Evolutionary conservation across 495 filamentous ascomycete species (phyloP), one percentile per base, ranked within the genome.

Genomic region (Aspergillus bridgeri): DNA sequence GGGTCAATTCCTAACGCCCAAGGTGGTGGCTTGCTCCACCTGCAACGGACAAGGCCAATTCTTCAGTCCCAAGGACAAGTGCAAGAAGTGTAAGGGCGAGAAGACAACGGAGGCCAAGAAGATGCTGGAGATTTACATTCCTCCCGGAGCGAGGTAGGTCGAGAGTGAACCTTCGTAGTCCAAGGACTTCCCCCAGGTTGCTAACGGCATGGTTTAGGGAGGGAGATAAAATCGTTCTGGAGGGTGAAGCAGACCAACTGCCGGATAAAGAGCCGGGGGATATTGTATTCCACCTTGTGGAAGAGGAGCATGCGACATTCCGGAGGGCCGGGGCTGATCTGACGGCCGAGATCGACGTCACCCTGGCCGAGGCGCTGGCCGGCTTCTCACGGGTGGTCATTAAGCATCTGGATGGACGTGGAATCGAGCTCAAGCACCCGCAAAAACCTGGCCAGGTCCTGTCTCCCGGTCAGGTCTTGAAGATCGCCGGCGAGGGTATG

Each of bases 31-130:
- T 15, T 98, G 94, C 75, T 82, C 84, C 58, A 81, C 83, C 54
- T 98, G 94, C 77, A 82, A 83, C 53, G 91, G 91, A 15, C 83
- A 87, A 15, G 94, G 94, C 15, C 83, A 85, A 56, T 84, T 92
- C 63, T 96, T 85, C 79, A 89, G 89, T 72, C 90, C 94, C 60
- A 97, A 97, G 78, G 94, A 98, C 60, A 88, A 89, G 69, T 98
- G 94, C 80, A 95, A 92, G 80, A 96, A 95, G 79, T 98, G 95
- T 83, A 96, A 97, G 75, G 94, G 94, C 47, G 86, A 88, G 67
- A 83, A 89, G 51, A 89, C 90, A 4, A 78, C 81, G 29, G 85
- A 89, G 67, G 86, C 90, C 69, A 93, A 87, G 72, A 98, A 98
- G 76, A 87, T 94, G 13, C 75, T 98, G 46, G 95, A 98, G 73